Evolutionary conservation across 305 asterid species (phyloP).

Genomic region (Rubia peregrina): DNA sequence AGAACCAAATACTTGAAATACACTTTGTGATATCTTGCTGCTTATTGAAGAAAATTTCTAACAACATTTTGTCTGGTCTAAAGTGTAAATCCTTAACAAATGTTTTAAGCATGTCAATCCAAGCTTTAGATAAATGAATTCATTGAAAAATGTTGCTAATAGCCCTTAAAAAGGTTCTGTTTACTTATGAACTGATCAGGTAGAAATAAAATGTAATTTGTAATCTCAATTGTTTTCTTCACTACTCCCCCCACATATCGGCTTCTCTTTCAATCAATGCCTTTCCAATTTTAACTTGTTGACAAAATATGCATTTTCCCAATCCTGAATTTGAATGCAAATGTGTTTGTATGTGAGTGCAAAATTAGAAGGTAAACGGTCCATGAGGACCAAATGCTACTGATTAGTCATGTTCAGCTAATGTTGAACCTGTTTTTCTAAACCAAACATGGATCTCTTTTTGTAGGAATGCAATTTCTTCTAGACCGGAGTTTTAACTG

Average conservation of each 20-base stretch:
- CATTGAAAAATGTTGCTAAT: background rate
- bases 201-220: too few species aligned
- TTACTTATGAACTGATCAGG: background rate
- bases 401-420: background rate
- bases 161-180: background rate
- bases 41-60: background rate
- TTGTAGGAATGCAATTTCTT: conserved; percentile 8
- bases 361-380: background rate
- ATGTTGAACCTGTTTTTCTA: background rate
- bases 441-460: conserved; percentile 6
- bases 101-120: background rate
- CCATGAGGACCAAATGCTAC: background rate
- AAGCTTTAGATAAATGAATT: background rate
- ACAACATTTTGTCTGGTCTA: background rate
- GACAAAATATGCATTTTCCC: background rate
- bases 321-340: background rate
- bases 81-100: background rate
- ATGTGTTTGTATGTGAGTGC: background rate
- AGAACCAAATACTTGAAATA: too few species aligned
- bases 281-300: background rate
- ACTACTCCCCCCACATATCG: background rate
- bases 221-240: background rate
- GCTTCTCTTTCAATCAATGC: background rate
- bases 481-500: conserved; percentile 5
- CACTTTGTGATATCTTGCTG: too few species aligned